Evolutionary conservation across 768 basidiomycete species (phyloP), one percentile per base, ranked within the genome.

Genomic region (Cyclocybe aegerita): DNA sequence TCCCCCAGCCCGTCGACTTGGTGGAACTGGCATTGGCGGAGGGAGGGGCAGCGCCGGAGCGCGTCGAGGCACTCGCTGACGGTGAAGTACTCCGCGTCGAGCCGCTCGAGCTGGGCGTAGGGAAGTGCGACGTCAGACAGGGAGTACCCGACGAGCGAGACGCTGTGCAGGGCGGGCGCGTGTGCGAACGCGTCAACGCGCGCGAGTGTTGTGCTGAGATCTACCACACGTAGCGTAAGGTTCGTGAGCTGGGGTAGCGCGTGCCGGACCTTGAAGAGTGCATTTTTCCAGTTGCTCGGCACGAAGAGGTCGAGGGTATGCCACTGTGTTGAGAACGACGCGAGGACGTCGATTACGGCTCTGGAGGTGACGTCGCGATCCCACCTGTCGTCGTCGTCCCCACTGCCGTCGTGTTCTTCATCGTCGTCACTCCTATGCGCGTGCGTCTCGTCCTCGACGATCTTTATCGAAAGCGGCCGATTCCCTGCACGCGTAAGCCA

Each of bases 301-400:
- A 60, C 44, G 44, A 60, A 59, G 10, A 63, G 44, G 42, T 63
- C 61, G 46, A 63, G 40, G 40, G 46, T 55, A 4, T 60, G 54
- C 59, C 59, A 60, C 43, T 55, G 55, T 11, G 50, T 41, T n/a
- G 55, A 56, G 15, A 57, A 50, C 32, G 48, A 35, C 1, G 43
- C 43, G 7, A 63, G 52, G 4, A 52, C 55, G 10, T 54, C 39
- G 36, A 63, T 60, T 14, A 60, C 56, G 7, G 52, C 52, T 3
- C 46, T 23, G 23, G 60, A 56, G 0, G 56, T 56, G 33, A 48
- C 44, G 37, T 58, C 55, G 11, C 56, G 49, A 6, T 60, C 33
- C n/a, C 16, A 35, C 15, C 38, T 43, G 17, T 15, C 14, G 36
- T 30, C 43, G 9, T 10, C 29, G 9, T 45, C 43, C 10, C 23